Evolutionary conservation across 257 asterid genomes (phyloP).

Genomic region (Solanum microdontum): DNA sequence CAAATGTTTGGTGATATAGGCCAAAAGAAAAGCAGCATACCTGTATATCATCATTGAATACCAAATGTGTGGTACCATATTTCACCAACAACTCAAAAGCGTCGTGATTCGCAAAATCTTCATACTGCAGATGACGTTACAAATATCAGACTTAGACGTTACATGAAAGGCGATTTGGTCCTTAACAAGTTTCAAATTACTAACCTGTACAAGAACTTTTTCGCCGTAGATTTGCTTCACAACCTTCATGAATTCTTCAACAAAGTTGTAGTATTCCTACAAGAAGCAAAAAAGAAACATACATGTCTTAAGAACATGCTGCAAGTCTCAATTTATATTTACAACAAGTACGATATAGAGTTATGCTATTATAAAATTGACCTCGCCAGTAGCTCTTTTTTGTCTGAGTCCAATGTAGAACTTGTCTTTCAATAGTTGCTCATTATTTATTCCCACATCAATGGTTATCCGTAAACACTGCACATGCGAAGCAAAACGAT

Average conservation of each 20-base stretch:
- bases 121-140: conserved; percentile 37
- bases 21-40: conserved; percentile 15
- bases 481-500: conserved; percentile 1
- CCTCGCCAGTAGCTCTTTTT: conserved; percentile 80
- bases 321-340: not conserved
- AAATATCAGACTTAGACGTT: too few species aligned
- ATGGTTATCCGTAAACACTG: conserved; percentile 84
- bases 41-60: conserved; percentile 90
- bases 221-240: conserved; percentile 89
- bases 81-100: conserved; percentile 90
- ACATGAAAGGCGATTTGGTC: too few species aligned
- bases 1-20: not conserved
- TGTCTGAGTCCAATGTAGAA: conserved; percentile 90
- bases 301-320: not conserved
- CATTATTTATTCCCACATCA: conserved; percentile 89
- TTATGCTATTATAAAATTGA: conserved; percentile 2
- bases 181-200: too few species aligned
- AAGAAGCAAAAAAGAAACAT: not conserved
- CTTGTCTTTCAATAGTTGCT: conserved; percentile 59
- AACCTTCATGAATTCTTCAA: conserved; percentile 84
- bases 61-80: conserved; percentile 87
- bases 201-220: conserved; percentile 73
- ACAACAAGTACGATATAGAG: not conserved
- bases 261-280: conserved; percentile 75
- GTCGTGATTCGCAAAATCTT: conserved; percentile 92